Base-by-base conservation (phyloP, 129 eudicot genomes). In the Flaveria brownii region DNA sequence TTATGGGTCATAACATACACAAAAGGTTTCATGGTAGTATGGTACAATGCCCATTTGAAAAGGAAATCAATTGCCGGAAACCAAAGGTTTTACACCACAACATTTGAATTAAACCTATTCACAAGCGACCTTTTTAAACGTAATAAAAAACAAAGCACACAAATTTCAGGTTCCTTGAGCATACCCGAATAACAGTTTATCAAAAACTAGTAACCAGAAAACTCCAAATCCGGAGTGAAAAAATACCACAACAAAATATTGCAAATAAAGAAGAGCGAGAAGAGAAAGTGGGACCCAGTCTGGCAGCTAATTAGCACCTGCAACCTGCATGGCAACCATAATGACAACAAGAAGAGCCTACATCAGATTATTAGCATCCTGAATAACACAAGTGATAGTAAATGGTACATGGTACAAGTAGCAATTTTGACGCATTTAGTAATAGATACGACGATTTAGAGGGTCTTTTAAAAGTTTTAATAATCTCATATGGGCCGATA, bases 141-240 rank as follows among this genome's bases (percentile, higher is more conserved):
- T 10, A 56, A 25, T 14, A 45, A 25, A 39, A 45, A 63, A 79
- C 45, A 5, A 57, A 20, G 64, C 49, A 66, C 73, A 64, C n/a
- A 73, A 80, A 64, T 51, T 72, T 13, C 57, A 51, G 65, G 68
- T 51, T 72, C 22, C 20, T 49, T 9, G 51, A 71, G 80, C 80
- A 66, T 28, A 62, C 57, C 73, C 67, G 5, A 65, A 41, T 46
- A 43, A 65, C 78, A 72, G 28, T 72, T 72, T 4, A 78, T 46
- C 78, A 72, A 26, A 71, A 77, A 60, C 78, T 72, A 79, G 30
- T 43, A 71, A 78, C 23, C 77, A 51, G 72, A 71, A 79, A 60
- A 72, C 82, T 71, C 72, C 66, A 43, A 79, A 51, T 79, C 74
- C 50, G 67, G 68, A 72, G 78, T 66, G 13, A 72, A 50, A 8